Evolutionary conservation across 441 rosid species (phyloP).

Genomic region (Gossypium davidsonii): DNA sequence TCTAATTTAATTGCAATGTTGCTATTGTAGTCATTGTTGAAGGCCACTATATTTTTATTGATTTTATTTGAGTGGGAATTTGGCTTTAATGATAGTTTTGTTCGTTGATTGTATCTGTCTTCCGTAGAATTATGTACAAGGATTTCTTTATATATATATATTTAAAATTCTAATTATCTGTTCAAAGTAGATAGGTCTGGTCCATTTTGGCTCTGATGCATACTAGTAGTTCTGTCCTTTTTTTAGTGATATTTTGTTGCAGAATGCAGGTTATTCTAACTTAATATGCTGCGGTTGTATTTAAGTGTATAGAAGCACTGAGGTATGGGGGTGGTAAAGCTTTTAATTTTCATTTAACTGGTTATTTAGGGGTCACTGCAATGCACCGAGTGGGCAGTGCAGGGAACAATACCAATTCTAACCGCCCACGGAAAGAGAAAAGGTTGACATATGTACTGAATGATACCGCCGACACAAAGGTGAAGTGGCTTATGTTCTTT

Average conservation of each 20-base stretch:
- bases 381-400: slow-evolving; percentile 99
- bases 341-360: background rate
- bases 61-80: background rate
- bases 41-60: background rate
- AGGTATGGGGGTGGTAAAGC: background rate
- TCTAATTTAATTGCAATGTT: background rate
- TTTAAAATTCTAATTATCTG: background rate
- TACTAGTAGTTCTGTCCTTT: background rate
- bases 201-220: background rate
- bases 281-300: background rate
- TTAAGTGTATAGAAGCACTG: background rate
- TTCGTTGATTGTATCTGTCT: background rate
- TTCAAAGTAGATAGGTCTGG: background rate
- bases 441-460: slow-evolving; percentile 85
- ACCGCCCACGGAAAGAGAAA: slow-evolving; percentile 95
- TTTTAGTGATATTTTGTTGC: background rate
- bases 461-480: slow-evolving; percentile 79
- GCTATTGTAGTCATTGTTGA: background rate
- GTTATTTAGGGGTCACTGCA: slow-evolving; percentile 29
- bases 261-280: background rate
- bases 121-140: background rate
- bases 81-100: slow-evolving; percentile 1
- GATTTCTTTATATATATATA: background rate
- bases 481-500: slow-evolving; percentile 18
- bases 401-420: slow-evolving; percentile 81